phyloP scores from a whole-genome alignment of 768 basidiomycete species.

The Kwoniella shandongensis region DNA sequence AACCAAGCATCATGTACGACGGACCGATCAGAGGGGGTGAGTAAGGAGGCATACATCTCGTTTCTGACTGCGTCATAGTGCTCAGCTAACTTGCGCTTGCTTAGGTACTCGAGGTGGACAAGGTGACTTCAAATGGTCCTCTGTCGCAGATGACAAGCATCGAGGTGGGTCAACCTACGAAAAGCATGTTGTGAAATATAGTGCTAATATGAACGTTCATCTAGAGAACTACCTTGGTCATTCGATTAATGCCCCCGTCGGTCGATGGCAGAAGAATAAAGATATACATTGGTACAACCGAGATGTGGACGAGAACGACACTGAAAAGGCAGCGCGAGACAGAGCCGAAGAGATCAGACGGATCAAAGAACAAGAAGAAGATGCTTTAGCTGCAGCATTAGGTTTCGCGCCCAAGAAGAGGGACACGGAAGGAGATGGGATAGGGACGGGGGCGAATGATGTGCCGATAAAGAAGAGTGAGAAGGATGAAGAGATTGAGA shows the following conservation, averaged over 20 bases:
- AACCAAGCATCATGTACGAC: conserved; percentile 40
- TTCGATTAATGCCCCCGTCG: conserved; percentile 90
- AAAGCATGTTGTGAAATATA: conserved; percentile 1
- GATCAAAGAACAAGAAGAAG: conserved; percentile 84
- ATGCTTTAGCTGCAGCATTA: conserved; percentile 79
- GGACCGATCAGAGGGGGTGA: conserved; percentile 44
- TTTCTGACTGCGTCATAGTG: no score
- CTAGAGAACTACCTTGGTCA: conserved; percentile 89
- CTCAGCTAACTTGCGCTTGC: not conserved
- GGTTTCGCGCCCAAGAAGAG: conserved; percentile 41
- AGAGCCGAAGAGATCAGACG: conserved; percentile 71
- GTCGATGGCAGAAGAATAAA: conserved; percentile 96
- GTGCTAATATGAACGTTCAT: not conserved
- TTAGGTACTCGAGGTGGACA: conserved; percentile 51
- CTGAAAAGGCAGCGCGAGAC: conserved; percentile 34
- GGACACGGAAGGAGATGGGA: conserved; percentile 26
- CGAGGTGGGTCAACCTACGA: conserved; percentile 41
- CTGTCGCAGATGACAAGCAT: conserved; percentile 48
- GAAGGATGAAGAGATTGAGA: conserved; percentile 44
- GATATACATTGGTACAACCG: conserved; percentile 94
- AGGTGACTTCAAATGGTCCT: conserved; percentile 48
- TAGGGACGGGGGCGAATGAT: conserved; percentile 38
- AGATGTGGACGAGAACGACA: conserved; percentile 58
- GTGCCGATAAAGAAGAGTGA: conserved; percentile 35
- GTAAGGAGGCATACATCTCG: conserved; percentile 4